phyloP scores from a whole-genome alignment of 2,329 filamentous ascomycete species.

The Sphaerostilbella broomeana region DNA sequence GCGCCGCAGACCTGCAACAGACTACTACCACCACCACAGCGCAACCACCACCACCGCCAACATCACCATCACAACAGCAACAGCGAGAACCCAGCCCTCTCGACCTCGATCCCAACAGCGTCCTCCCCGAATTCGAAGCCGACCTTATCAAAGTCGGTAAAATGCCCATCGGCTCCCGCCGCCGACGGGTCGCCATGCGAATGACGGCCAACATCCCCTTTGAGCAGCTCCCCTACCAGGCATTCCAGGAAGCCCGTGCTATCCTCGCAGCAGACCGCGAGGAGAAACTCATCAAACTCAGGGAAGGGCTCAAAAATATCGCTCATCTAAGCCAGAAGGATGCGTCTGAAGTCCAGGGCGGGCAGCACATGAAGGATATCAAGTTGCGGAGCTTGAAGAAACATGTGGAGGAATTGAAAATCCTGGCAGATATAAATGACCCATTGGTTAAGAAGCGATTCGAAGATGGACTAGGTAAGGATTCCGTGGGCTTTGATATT shows the following conservation, averaged over 20 bases:
- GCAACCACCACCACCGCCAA: no score
- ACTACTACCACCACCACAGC: slow-evolving; percentile 3
- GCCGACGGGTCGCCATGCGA: slow-evolving; percentile 68
- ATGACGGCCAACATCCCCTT: slow-evolving; percentile 68
- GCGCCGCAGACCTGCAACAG: slow-evolving; percentile 24
- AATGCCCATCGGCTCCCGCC: slow-evolving; percentile 73
- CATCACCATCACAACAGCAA: no score
- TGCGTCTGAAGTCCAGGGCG: slow-evolving; percentile 51
- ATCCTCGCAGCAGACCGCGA: slow-evolving; percentile 71
- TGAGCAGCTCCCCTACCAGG: slow-evolving; percentile 92
- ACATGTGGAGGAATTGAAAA: slow-evolving; percentile 73
- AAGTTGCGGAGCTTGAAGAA: slow-evolving; percentile 63
- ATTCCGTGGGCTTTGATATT: background rate
- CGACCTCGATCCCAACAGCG: slow-evolving; percentile 61
- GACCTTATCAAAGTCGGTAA: slow-evolving; percentile 66
- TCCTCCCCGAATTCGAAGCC: slow-evolving; percentile 47
- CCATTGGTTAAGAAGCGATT: slow-evolving; percentile 88
- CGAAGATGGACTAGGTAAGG: slow-evolving; percentile 78
- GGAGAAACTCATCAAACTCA: slow-evolving; percentile 72
- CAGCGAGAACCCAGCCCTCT: slow-evolving; percentile 28
- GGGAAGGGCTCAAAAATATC: slow-evolving; percentile 61
- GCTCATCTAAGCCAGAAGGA: slow-evolving; percentile 56
- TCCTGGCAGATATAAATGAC: slow-evolving; percentile 90
- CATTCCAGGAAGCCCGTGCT: slow-evolving; percentile 91
- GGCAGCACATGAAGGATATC: slow-evolving; percentile 57